Percentiles rank a stretch among this genome's conserved stretches.
phyloP scores from a whole-genome alignment of 148 eudicot species.

The Dysphania ambrosioides region DNA sequence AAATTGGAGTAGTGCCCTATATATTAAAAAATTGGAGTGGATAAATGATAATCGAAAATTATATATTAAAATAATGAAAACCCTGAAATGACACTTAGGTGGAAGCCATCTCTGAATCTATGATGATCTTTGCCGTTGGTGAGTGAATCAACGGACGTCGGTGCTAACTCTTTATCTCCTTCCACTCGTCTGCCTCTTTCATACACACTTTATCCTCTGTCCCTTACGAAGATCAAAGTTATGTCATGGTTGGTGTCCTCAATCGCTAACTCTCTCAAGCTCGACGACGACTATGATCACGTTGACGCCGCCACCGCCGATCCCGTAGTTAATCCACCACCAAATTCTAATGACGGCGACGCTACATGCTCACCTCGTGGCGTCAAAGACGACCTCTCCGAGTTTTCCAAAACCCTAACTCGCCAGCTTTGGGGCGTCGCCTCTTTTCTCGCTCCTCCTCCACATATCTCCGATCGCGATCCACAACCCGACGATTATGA shows the following conservation, averaged over 20 bases:
- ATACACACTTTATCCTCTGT: neutral
- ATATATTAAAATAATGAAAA: no score
- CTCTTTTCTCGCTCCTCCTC: constrained; percentile 83
- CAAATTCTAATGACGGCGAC: neutral
- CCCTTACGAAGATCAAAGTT: neutral
- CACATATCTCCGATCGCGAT: constrained; percentile 32
- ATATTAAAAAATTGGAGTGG: no score
- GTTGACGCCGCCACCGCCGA: constrained; percentile 9
- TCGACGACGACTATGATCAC: constrained; percentile 45
- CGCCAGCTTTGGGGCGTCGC: constrained; percentile 90
- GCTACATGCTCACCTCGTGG: constrained; percentile 34
- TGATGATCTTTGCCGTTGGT: neutral
- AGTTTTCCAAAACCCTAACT: constrained; percentile 69
- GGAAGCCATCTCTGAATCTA: no score
- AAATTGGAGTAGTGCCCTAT: no score
- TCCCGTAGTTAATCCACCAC: constrained; percentile 10
- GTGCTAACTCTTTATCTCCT: neutral
- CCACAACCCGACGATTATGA: neutral
- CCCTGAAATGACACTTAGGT: no score
- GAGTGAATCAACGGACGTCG: neutral
- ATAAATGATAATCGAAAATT: no score
- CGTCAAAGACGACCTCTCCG: constrained; percentile 87
- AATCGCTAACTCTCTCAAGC: constrained; percentile 71
- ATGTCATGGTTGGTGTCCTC: constrained; percentile 86
- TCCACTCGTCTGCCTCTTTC: no score